These are phyloP conservation scores for Hibiscus tridactylites DNA, from an alignment of 345 rosid genomes.

Conservation along the genomic window DNA sequence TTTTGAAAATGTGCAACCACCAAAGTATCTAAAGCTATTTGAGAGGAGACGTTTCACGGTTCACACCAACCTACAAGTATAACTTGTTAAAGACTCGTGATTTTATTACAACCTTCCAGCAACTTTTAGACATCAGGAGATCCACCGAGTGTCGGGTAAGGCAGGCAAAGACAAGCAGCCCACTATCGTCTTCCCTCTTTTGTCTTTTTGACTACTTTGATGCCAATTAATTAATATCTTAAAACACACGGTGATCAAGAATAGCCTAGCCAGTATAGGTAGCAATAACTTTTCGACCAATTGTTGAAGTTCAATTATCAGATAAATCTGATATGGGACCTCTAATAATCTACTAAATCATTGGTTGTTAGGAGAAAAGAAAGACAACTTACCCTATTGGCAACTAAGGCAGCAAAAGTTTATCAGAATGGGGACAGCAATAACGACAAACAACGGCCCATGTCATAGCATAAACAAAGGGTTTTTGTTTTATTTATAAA, in stretches of 20 bases:
- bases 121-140: neutral
- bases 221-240: neutral
- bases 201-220: conserved; percentile 16
- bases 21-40: neutral
- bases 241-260: neutral
- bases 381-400: neutral
- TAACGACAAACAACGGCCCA: neutral
- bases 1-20: neutral
- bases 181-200: neutral
- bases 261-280: neutral
- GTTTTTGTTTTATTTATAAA: too few species aligned
- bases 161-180: conserved; percentile 21
- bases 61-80: too few species aligned
- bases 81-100: too few species aligned
- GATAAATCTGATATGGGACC: neutral
- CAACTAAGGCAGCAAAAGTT: neutral
- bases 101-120: too few species aligned
- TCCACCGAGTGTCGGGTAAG: neutral
- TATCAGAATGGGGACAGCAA: neutral
- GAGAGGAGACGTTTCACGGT: neutral
- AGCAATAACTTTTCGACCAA: neutral
- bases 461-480: neutral
- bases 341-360: neutral
- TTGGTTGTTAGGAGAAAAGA: neutral
- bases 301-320: neutral